These are phyloP conservation scores for Boletus reticulatus DNA, from an alignment of 768 basidiomycete genomes.

Conservation along the genomic window DNA sequence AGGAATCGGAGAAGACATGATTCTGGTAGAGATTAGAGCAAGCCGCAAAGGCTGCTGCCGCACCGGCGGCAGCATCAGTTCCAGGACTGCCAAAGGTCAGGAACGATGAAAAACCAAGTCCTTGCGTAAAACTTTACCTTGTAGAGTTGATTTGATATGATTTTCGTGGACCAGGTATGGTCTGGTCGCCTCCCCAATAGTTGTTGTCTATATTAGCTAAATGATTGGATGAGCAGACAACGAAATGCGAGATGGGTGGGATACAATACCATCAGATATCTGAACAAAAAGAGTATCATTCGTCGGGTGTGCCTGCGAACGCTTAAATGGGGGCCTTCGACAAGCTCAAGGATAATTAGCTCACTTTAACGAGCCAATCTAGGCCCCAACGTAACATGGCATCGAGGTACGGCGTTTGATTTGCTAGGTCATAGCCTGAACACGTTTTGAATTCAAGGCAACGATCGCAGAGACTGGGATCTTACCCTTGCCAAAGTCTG, in stretches of 20 bases:
- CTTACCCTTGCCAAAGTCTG: conserved; percentile 75
- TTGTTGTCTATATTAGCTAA: conserved; percentile 61
- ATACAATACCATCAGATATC: conserved; percentile 57
- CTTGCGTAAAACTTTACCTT: conserved; percentile 28
- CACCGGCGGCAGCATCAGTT: conserved; percentile 84
- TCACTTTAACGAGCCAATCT: conserved; percentile 88
- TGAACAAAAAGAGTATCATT: conserved; percentile 73
- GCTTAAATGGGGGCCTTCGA: background rate
- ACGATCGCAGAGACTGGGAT: background rate
- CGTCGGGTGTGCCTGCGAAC: conserved; percentile 70
- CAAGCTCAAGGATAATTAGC: conserved; percentile 5
- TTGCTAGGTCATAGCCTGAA: conserved; percentile 76
- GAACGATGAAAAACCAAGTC: background rate
- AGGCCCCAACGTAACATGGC: conserved; percentile 88
- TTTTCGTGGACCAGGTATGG: conserved; percentile 71
- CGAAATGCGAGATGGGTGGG: background rate
- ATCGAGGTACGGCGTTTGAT: conserved; percentile 91
- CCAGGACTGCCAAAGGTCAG: conserved; percentile 53
- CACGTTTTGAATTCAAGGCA: background rate
- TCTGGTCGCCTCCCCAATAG: conserved; percentile 89
- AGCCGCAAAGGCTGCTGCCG: conserved; percentile 84
- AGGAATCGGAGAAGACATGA: conserved; percentile 50
- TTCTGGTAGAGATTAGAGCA: conserved; percentile 80
- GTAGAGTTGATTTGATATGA: conserved; percentile 78
- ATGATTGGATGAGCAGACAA: conserved; percentile 1